Evolutionary conservation across 768 basidiomycete species (phyloP).

Genomic region (Pholiota conissans): DNA sequence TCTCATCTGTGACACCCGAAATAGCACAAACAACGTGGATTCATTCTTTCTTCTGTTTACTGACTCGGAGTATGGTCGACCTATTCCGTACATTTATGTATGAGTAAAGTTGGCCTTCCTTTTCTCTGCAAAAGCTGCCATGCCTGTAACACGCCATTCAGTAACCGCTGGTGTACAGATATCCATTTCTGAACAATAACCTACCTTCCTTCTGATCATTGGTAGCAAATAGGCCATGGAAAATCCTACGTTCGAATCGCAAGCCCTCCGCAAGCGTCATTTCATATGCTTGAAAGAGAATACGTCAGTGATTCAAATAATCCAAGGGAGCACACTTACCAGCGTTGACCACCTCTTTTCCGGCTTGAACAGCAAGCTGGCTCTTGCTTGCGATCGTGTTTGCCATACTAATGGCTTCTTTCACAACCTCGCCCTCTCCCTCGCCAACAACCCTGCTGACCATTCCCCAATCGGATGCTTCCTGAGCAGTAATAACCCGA

Average conservation of each 20-base stretch:
- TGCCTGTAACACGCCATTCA: conserved; percentile 54
- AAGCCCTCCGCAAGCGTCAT: conserved; percentile 80
- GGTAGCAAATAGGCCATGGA: conserved; percentile 92
- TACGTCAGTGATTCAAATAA: background rate
- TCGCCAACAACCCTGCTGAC: conserved; percentile 79
- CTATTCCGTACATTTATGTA: conserved; percentile 25
- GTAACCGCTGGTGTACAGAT: conserved; percentile 6
- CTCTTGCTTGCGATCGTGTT: conserved; percentile 81
- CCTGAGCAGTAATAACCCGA: conserved; percentile 72
- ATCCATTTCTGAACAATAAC: conserved; percentile 23
- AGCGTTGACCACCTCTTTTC: conserved; percentile 92
- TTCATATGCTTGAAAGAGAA: conserved; percentile 64
- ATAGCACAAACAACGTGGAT: background rate
- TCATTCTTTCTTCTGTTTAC: background rate
- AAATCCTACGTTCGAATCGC: conserved; percentile 83
- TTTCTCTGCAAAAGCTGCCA: conserved; percentile 94
- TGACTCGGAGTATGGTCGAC: background rate
- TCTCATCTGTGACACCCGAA: background rate
- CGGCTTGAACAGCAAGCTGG: conserved; percentile 78
- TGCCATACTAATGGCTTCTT: conserved; percentile 83
- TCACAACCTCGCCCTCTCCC: conserved; percentile 77
- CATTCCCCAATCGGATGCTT: conserved; percentile 87
- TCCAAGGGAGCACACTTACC: conserved; percentile 38
- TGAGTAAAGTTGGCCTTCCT: conserved; percentile 84
- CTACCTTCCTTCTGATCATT: conserved; percentile 93